These are phyloP conservation scores for Musa schizocarpa DNA, from an alignment of 176 grass and related monocot genomes.

Conservation along the genomic window DNA sequence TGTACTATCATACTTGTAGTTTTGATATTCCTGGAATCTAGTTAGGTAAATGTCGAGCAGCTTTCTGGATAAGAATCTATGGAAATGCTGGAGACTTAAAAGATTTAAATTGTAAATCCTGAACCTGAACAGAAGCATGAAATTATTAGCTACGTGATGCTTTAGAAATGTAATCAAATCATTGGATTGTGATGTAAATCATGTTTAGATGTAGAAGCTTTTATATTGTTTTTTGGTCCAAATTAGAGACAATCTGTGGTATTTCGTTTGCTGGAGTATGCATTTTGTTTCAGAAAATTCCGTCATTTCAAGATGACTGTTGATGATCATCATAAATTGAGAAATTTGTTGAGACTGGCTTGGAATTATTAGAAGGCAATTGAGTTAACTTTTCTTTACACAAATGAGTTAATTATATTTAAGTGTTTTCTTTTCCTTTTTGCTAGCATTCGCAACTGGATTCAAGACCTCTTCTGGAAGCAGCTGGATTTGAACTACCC, in stretches of 20 bases:
- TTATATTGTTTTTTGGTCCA: neutral
- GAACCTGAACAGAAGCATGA: no score
- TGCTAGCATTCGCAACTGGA: constrained; percentile 77
- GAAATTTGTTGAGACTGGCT: neutral
- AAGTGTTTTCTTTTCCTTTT: constrained; percentile 1
- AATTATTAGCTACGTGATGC: no score
- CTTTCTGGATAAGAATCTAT: no score
- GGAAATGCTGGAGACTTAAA: no score
- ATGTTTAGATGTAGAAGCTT: neutral
- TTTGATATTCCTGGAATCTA: no score
- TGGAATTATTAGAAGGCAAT: no score
- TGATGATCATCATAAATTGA: neutral
- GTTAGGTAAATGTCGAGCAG: no score
- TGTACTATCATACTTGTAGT: no score
- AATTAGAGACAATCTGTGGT: neutral
- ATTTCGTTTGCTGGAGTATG: neutral
- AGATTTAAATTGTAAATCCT: no score
- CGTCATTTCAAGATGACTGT: neutral
- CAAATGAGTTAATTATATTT: neutral
- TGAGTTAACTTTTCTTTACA: neutral
- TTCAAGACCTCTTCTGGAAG: constrained; percentile 74
- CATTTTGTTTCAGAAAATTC: neutral
- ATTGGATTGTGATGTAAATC: no score
- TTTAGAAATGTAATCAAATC: no score
- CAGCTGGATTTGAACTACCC: constrained; percentile 91